Percentiles rank a stretch among this genome's conserved stretches.
phyloP scores from a whole-genome alignment of 257 asterid genomes.

The Penstemon barbatus region DNA sequence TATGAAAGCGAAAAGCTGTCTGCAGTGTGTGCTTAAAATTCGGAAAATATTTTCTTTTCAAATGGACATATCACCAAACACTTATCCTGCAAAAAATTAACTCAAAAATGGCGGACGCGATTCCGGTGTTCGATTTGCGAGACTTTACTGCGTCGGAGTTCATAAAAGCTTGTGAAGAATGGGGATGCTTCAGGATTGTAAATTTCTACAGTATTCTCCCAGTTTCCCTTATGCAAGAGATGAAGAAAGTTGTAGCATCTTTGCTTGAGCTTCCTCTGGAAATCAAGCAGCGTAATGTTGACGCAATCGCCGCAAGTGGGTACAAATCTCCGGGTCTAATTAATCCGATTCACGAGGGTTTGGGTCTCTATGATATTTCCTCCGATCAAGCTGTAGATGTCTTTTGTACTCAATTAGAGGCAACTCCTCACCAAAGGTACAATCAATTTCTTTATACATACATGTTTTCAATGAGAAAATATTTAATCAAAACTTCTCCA shows the following conservation, averaged over 20 bases:
- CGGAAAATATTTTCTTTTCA: too few species aligned
- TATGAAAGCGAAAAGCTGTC: too few species aligned
- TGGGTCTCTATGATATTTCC: conserved; percentile 54
- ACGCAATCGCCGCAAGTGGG: conserved; percentile 52
- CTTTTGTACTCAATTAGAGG: conserved; percentile 49
- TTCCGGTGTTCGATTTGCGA: conserved; percentile 21
- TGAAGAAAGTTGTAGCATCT: conserved; percentile 46
- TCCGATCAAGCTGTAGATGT: conserved; percentile 42
- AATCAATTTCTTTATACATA: too few species aligned
- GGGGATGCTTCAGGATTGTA: conserved; percentile 38
- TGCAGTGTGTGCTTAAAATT: too few species aligned
- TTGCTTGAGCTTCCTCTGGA: conserved; percentile 56
- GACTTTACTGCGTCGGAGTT: conserved; percentile 14
- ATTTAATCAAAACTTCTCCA: too few species aligned
- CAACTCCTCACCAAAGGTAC: conserved; percentile 39
- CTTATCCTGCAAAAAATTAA: too few species aligned
- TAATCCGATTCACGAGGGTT: conserved; percentile 57
- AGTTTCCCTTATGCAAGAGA: conserved; percentile 41
- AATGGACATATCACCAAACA: too few species aligned
- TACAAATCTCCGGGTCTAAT: conserved; percentile 39
- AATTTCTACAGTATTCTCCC: conserved; percentile 20
- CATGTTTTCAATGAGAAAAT: too few species aligned
- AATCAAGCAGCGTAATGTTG: conserved; percentile 44
- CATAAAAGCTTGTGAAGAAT: conserved; percentile 25
- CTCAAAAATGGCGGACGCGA: conserved; percentile 12